Base-by-base conservation (phyloP, 768 basidiomycete genomes). In the Hericium erinaceus region DNA sequence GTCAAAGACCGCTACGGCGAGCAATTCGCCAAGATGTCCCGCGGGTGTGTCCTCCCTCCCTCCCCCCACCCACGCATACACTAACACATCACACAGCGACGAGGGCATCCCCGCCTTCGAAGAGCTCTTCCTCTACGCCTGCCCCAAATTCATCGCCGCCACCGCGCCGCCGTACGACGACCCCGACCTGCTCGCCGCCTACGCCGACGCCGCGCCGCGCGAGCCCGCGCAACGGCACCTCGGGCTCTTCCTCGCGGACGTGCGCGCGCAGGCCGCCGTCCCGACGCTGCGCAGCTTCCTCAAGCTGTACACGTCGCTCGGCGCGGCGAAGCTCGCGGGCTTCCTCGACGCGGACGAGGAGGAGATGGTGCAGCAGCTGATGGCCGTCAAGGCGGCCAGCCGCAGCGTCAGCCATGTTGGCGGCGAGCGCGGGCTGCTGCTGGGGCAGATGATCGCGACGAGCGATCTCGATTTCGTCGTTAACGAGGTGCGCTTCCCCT, bases 391-490 rank as follows among this genome's bases (percentile, higher is more conserved):
- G 76, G 85, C 89, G 61, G 84, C 85, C 0, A 89, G 88, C 64
- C 78, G 92, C 66, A 90, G 88, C 58, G 71, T 87, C 56, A 85
- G 82, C 68, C 78, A 88, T 56, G 66, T 70, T 22, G 69, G 73
- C 48, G 74, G 70, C 57, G 80, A 70, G 79, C 69, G 73, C 44
- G 76, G 77, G 55, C 70, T 97, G 39, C 75, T 98, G 59, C 88
- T 89, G 60, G 95, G 95, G 1, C 83, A 93, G 67, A 85, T 82
- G 66, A 87, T 92, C 67, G 84, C 87, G 22, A 93, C 89, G 50
- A 94, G 91, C 72, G 95, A 98, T 73, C 72, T 98, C 66, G 95
- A 95, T 72, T 99, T 98, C 67, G 87, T 89, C 57, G 95, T 98
- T 64, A 85, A 94, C 60, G 89, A 93, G 76, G 95, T 93, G 63